Conservation (phyloP, 441 rosid genomes). For the Populus trichocarpa region DNA sequence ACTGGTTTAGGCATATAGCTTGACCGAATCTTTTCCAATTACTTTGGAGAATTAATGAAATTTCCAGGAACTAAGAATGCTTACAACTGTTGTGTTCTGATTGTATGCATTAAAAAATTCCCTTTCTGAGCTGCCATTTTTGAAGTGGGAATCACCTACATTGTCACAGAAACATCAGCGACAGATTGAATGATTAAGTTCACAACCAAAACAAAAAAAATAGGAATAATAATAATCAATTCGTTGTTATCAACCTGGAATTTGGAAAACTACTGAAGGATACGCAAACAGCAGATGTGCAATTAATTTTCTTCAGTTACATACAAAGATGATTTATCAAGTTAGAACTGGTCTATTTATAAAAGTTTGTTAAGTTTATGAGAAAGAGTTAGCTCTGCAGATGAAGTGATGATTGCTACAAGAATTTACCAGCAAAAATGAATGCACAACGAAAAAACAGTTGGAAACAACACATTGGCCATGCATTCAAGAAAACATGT, state of each 20-base stretch:
- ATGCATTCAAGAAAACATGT: not conserved
- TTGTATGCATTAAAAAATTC: constrained; percentile 30
- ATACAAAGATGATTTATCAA: not conserved
- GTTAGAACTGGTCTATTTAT: not conserved
- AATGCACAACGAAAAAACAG: constrained; percentile 13
- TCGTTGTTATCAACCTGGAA: not conserved
- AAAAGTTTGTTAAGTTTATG: constrained; percentile 1
- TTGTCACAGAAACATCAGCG: constrained; percentile 21
- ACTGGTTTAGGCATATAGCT: not conserved
- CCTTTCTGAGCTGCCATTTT: constrained; percentile 27
- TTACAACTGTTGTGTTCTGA: constrained; percentile 42
- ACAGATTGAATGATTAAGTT: constrained; percentile 12
- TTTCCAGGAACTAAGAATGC: constrained; percentile 10
- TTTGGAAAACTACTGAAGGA: not conserved
- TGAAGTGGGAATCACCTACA: constrained; percentile 44
- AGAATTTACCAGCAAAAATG: constrained; percentile 1
- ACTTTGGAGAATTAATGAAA: not conserved
- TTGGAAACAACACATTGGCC: constrained; percentile 6
- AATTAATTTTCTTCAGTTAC: not conserved
- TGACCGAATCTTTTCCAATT: not conserved
- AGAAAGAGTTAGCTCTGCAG: not conserved
- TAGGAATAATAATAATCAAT: not conserved
- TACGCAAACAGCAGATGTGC: not conserved
- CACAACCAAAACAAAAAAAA: constrained; percentile 1
- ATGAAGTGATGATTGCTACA: constrained; percentile 3